A percentile compares a stretch with the other conserved stretches of the same genome.
Evolutionary conservation across 164 flowering plant species (phyloP).

Genomic region (Umbellularia californica): DNA sequence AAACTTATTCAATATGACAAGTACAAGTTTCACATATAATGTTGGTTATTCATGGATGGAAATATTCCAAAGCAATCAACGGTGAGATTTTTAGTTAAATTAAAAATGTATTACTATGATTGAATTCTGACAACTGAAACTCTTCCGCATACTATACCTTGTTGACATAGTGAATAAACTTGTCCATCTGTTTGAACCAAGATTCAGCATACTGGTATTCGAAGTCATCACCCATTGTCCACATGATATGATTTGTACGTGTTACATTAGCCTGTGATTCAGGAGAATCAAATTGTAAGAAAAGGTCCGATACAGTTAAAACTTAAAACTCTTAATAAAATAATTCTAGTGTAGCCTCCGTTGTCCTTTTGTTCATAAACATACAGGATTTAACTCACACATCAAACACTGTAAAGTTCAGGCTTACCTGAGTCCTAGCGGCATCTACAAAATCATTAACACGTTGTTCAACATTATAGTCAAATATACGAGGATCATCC

Average conservation of each 20-base stretch:
- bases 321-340: background rate
- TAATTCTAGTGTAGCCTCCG: background rate
- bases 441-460: slow-evolving; percentile 68
- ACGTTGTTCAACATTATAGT: slow-evolving; percentile 67
- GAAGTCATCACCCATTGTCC: slow-evolving; percentile 98
- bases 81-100: background rate
- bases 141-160: slow-evolving; percentile 38
- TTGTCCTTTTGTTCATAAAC: background rate
- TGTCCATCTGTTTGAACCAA: slow-evolving; percentile 94
- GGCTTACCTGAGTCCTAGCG: slow-evolving; percentile 61
- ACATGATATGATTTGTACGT: slow-evolving; percentile 82
- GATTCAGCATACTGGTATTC: slow-evolving; percentile 83
- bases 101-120: background rate
- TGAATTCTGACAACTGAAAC: background rate
- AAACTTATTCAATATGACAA: no score
- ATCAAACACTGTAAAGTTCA: background rate
- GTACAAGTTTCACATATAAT: no score
- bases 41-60: no score
- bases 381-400: background rate
- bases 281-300: slow-evolving; percentile 1
- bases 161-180: slow-evolving; percentile 85
- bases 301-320: background rate
- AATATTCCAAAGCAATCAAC: no score
- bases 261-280: slow-evolving; percentile 69
- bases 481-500: slow-evolving; percentile 67